Percentiles rank a stretch among this genome's conserved stretches.
Evolutionary conservation across 768 basidiomycete species (phyloP).

Genomic region (Suillus plorans): DNA sequence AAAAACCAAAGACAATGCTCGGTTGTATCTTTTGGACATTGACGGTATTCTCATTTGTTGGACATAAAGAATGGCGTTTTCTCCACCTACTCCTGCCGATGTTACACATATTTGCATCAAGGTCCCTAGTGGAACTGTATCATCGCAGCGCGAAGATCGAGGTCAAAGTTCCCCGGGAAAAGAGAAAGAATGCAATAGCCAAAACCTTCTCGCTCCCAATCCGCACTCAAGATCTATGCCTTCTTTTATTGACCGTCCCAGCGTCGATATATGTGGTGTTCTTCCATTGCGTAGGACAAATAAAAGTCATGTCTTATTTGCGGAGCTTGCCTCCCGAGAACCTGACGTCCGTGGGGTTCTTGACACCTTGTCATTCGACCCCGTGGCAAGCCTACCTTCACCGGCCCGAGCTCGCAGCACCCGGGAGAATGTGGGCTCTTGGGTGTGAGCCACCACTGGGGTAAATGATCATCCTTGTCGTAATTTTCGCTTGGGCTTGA

Average conservation of each 20-base stretch:
- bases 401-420: slow-evolving; percentile 53
- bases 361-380: slow-evolving; percentile 97
- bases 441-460: slow-evolving; percentile 90
- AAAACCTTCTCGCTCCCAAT: slow-evolving; percentile 29
- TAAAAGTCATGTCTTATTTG: slow-evolving; percentile 71
- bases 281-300: slow-evolving; percentile 79
- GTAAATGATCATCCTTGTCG: slow-evolving; percentile 44
- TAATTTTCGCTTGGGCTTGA: slow-evolving; percentile 11
- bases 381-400: slow-evolving; percentile 92
- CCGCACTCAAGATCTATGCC: slow-evolving; percentile 32
- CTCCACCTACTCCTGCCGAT: slow-evolving; percentile 88
- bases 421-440: slow-evolving; percentile 72
- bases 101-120: slow-evolving; percentile 76
- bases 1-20: slow-evolving; percentile 44
- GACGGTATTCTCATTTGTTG: slow-evolving; percentile 69
- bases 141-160: slow-evolving; percentile 4
- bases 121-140: slow-evolving; percentile 59
- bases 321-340: slow-evolving; percentile 50
- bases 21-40: slow-evolving; percentile 60
- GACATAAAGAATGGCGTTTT: slow-evolving; percentile 99
- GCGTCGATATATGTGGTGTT: slow-evolving; percentile 67
- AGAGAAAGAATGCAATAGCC: slow-evolving; percentile 4
- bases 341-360: slow-evolving; percentile 65
- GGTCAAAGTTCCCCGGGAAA: slow-evolving; percentile 1
- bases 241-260: slow-evolving; percentile 58